phyloP scores from a whole-genome alignment of 169 alveolate species.

The Cryptosporidium parvum region DNA sequence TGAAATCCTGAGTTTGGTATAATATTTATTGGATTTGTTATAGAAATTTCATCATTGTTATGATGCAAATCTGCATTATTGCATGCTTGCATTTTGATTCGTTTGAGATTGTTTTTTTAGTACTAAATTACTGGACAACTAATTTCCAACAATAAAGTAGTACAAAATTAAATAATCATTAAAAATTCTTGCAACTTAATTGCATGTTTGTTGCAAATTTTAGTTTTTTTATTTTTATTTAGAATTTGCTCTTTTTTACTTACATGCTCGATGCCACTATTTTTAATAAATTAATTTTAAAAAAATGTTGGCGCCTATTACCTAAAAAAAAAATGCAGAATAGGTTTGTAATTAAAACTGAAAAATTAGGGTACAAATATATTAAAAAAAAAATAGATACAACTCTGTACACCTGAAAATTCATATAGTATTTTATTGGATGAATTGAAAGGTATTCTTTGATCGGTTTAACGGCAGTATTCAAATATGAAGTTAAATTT shows the following conservation, averaged over 20 bases:
- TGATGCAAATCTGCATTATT: not conserved
- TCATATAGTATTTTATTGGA: not conserved
- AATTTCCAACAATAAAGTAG: not conserved
- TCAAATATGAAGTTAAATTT: constrained; percentile 49
- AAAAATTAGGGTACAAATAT: not conserved
- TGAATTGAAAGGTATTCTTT: not conserved
- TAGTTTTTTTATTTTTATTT: not conserved
- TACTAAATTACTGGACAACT: not conserved
- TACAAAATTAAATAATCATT: not conserved
- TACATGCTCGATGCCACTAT: constrained; percentile 71
- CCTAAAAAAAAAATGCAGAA: not conserved
- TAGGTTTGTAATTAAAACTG: not conserved
- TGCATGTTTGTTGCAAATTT: not conserved
- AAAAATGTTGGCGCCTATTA: constrained; percentile 50
- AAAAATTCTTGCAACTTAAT: not conserved
- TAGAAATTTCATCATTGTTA: not conserved
- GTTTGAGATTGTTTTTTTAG: not conserved
- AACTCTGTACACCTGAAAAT: not conserved
- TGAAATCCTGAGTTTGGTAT: not conserved
- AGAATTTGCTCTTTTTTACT: not conserved
- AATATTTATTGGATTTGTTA: not conserved
- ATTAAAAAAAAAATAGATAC: not conserved
- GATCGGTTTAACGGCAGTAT: not conserved
- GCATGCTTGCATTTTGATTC: constrained; percentile 18
- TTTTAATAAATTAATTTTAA: not conserved